A percentile compares a stretch with the other conserved stretches of the same genome.
phyloP scores from a whole-genome alignment of 768 basidiomycete genomes.

The Tricholoma furcatifolium region DNA sequence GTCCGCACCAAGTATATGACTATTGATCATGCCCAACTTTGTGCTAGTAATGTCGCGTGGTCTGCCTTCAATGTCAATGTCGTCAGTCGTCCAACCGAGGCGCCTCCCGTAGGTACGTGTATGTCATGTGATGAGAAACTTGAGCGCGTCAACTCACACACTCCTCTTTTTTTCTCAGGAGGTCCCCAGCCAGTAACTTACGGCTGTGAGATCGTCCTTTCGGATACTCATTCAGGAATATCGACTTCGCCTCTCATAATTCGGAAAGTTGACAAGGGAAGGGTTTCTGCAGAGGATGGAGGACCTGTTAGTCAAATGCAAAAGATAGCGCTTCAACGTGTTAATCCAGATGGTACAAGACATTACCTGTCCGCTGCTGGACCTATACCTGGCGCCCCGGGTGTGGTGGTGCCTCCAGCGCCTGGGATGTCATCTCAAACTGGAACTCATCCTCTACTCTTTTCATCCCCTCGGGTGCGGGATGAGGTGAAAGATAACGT shows the following conservation, averaged over 20 bases:
- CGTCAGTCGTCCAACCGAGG: slow-evolving; percentile 69
- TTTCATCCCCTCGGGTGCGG: slow-evolving; percentile 75
- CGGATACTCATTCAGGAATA: slow-evolving; percentile 83
- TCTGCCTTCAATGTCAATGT: slow-evolving; percentile 94
- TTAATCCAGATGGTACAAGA: slow-evolving; percentile 78
- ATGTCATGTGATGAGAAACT: slow-evolving; percentile 53
- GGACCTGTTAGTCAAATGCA: slow-evolving; percentile 97
- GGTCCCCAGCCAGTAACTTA: slow-evolving; percentile 88
- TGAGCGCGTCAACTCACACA: slow-evolving; percentile 35
- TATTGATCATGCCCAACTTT: slow-evolving; percentile 77
- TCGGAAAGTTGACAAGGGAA: slow-evolving; percentile 90
- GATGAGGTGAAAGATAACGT: slow-evolving; percentile 82
- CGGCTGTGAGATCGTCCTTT: slow-evolving; percentile 84
- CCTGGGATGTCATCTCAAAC: slow-evolving; percentile 75
- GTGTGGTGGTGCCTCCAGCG: slow-evolving; percentile 64
- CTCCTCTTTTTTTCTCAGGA: slow-evolving; percentile 37
- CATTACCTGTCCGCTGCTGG: slow-evolving; percentile 90
- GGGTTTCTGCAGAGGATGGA: slow-evolving; percentile 83
- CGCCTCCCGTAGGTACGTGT: slow-evolving; percentile 62
- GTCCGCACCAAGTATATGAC: slow-evolving; percentile 98
- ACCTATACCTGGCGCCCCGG: slow-evolving; percentile 75
- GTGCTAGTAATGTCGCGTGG: slow-evolving; percentile 91
- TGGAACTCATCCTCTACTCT: slow-evolving; percentile 79
- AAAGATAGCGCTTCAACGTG: slow-evolving; percentile 87
- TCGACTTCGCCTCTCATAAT: slow-evolving; percentile 84